phyloP scores from a whole-genome alignment of 306 rosid species.

The Cicer arietinum region DNA sequence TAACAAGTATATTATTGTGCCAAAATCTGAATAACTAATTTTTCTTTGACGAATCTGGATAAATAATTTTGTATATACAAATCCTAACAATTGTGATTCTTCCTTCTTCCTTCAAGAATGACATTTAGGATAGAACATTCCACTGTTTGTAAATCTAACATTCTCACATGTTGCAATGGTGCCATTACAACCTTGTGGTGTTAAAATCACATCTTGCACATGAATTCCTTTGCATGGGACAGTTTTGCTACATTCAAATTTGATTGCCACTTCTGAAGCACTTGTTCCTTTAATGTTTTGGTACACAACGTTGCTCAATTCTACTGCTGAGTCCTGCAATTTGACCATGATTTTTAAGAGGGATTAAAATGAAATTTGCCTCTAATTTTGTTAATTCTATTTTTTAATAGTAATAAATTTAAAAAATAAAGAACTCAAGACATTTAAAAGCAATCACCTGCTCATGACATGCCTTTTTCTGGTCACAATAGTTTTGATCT shows the following conservation, averaged over 20 bases:
- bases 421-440: background rate
- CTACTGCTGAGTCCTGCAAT: slow-evolving; percentile 65
- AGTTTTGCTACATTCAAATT: slow-evolving; percentile 61
- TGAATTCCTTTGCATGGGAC: slow-evolving; percentile 55
- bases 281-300: slow-evolving; percentile 79
- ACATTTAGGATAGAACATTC: slow-evolving; percentile 65
- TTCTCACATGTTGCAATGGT: slow-evolving; percentile 62
- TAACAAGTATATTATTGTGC: background rate
- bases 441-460: slow-evolving; percentile 52
- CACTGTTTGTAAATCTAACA: slow-evolving; percentile 42
- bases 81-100: background rate
- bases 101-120: slow-evolving; percentile 26
- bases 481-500: slow-evolving; percentile 86
- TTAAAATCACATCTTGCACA: slow-evolving; percentile 57
- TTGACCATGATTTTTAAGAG: background rate
- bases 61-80: slow-evolving; percentile 4
- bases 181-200: background rate
- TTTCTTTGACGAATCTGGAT: background rate
- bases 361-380: too few species aligned
- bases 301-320: slow-evolving; percentile 61
- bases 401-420: background rate
- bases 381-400: background rate
- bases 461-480: slow-evolving; percentile 51
- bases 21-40: background rate
- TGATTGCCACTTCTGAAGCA: slow-evolving; percentile 70